These are phyloP conservation scores for Lentinus brumalis DNA, from an alignment of 768 basidiomycete genomes.

Conservation along the genomic window DNA sequence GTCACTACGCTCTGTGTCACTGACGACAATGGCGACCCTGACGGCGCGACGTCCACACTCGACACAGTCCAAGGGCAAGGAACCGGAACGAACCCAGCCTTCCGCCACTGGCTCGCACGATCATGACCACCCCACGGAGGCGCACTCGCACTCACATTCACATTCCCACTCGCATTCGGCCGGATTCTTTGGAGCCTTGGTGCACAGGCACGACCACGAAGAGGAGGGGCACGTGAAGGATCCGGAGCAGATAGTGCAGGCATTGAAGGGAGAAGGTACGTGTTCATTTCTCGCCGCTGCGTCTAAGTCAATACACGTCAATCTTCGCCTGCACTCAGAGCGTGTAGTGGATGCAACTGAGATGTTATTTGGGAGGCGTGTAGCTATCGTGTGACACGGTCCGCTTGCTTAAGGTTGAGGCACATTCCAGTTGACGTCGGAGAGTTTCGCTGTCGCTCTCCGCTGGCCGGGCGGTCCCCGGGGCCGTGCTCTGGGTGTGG, in stretches of 20 bases:
- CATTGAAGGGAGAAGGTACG: slow-evolving; percentile 64
- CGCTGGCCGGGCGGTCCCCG: no score
- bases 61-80: slow-evolving; percentile 28
- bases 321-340: no score
- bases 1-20: neutral
- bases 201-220: slow-evolving; percentile 64
- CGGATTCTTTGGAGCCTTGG: slow-evolving; percentile 51
- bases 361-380: no score
- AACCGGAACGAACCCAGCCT: slow-evolving; percentile 18
- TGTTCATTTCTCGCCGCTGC: no score
- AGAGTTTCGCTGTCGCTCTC: no score
- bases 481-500: no score
- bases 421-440: no score
- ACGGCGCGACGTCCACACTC: slow-evolving; percentile 17
- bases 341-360: no score
- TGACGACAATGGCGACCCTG: slow-evolving; percentile 5
- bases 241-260: slow-evolving; percentile 68
- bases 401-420: no score
- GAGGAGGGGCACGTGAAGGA: slow-evolving; percentile 61
- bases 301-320: no score
- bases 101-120: slow-evolving; percentile 12
- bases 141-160: slow-evolving; percentile 46
- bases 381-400: no score
- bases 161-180: slow-evolving; percentile 57
- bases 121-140: slow-evolving; percentile 29